Conservation (phyloP, 176 grass and related monocot genomes). For the Tillandsia fasciculata region DNA sequence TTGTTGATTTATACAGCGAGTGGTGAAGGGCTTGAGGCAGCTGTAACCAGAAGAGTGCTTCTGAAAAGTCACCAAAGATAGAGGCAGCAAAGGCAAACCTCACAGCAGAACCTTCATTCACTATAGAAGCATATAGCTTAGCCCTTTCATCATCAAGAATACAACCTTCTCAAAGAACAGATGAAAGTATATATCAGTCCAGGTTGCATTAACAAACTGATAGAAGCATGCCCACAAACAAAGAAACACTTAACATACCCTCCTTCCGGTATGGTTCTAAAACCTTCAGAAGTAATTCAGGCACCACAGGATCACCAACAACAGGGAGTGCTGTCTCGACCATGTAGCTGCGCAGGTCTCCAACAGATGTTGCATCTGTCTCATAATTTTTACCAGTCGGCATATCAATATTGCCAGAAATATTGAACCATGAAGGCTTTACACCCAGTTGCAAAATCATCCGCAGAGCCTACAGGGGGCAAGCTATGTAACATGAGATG, state of each 20-base stretch:
- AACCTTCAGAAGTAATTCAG: slow-evolving; percentile 91
- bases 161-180: slow-evolving; percentile 50
- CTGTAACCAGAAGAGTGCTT: slow-evolving; percentile 92
- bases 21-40: slow-evolving; percentile 70
- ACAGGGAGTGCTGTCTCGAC: slow-evolving; percentile 72
- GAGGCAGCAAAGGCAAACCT: slow-evolving; percentile 92
- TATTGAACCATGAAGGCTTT: slow-evolving; percentile 89
- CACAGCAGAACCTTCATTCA: slow-evolving; percentile 59
- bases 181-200: slow-evolving; percentile 9
- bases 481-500: slow-evolving; percentile 1
- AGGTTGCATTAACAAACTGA: slow-evolving; percentile 15
- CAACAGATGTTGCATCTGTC: slow-evolving; percentile 25
- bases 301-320: slow-evolving; percentile 76
- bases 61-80: slow-evolving; percentile 73
- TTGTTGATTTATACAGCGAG: slow-evolving; percentile 64
- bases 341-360: slow-evolving; percentile 89
- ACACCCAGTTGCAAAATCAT: slow-evolving; percentile 94
- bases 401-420: slow-evolving; percentile 21
- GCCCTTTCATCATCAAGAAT: slow-evolving; percentile 94
- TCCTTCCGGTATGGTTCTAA: slow-evolving; percentile 93
- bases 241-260: slow-evolving; percentile 32
- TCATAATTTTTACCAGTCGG: slow-evolving; percentile 34
- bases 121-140: slow-evolving; percentile 64
- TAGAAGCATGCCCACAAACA: not conserved
- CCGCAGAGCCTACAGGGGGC: slow-evolving; percentile 50